Evolutionary conservation across 2,329 filamentous ascomycete genomes (phyloP).

Genomic region (Diaporthe ampelina): DNA sequence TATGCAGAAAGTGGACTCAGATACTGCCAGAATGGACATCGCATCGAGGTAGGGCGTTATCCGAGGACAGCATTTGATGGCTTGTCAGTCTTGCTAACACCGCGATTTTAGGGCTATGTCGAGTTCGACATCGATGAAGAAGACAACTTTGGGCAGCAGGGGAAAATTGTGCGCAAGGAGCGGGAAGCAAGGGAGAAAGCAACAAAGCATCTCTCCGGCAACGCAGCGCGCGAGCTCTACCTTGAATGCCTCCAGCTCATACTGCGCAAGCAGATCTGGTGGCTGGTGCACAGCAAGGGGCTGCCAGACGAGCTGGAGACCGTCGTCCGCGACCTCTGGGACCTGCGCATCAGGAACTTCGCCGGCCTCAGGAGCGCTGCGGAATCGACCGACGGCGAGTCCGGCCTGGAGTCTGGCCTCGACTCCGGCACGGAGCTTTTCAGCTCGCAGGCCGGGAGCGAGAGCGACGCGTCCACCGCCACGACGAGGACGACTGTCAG

Average conservation of each 20-base stretch:
- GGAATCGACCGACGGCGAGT: constrained; percentile 51
- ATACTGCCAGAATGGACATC: constrained; percentile 86
- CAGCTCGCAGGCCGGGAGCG: constrained; percentile 68
- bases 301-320: constrained; percentile 82
- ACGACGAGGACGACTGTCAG: constrained; percentile 50
- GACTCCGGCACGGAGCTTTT: constrained; percentile 58
- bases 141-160: constrained; percentile 74
- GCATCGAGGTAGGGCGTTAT: constrained; percentile 72
- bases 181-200: constrained; percentile 69
- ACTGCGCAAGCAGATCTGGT: constrained; percentile 83
- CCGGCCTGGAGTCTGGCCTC: constrained; percentile 51
- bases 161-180: constrained; percentile 68
- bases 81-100: constrained; percentile 23
- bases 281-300: constrained; percentile 76
- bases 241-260: constrained; percentile 88
- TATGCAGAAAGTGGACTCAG: constrained; percentile 82
- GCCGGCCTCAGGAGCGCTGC: constrained; percentile 63
- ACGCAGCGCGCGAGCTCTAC: constrained; percentile 81
- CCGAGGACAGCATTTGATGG: background rate
- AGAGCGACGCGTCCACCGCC: constrained; percentile 46
- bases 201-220: constrained; percentile 72
- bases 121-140: constrained; percentile 73
- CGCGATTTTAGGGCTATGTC: constrained; percentile 61
- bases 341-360: constrained; percentile 73
- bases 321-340: constrained; percentile 88